phyloP scores from a whole-genome alignment of 495 filamentous ascomycete genomes.

The Bombardia bombarda region DNA sequence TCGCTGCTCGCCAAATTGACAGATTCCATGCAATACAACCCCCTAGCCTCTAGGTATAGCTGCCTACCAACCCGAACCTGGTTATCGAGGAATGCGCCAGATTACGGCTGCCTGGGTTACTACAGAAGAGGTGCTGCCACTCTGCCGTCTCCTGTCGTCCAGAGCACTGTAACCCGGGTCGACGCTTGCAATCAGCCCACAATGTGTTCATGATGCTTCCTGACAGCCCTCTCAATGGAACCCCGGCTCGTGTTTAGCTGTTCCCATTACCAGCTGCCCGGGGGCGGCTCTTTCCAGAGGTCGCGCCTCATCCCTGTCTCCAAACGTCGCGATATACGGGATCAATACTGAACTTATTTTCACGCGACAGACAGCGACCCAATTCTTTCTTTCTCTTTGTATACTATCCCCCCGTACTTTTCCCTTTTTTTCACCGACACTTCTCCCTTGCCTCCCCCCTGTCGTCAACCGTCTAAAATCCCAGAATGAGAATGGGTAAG shows the following conservation, averaged over 20 bases:
- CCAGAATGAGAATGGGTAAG: constrained; percentile 1
- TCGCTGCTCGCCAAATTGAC: neutral
- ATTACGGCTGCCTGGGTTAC: too few relatives aligned
- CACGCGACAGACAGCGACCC: too few relatives aligned
- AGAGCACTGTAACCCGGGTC: constrained; percentile 3
- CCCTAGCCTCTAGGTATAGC: neutral
- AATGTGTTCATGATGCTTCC: constrained; percentile 10
- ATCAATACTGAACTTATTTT: neutral
- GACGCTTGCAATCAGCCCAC: constrained; percentile 1
- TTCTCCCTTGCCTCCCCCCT: neutral
- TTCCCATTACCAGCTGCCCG: constrained; percentile 1
- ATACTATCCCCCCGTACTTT: too few relatives aligned
- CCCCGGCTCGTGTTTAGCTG: neutral
- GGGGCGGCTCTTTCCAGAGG: too few relatives aligned
- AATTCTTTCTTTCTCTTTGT: too few relatives aligned
- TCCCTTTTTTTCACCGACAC: too few relatives aligned
- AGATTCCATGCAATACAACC: neutral
- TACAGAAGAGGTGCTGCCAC: too few relatives aligned
- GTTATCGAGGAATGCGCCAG: too few relatives aligned
- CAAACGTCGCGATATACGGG: constrained; percentile 3
- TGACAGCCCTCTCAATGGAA: neutral
- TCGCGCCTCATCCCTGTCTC: neutral
- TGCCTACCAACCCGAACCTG: too few relatives aligned
- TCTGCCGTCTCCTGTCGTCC: too few relatives aligned
- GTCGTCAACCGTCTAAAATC: too few relatives aligned